Conservation (phyloP, 2,329 filamentous ascomycete genomes). For the Penicillium sp. region DNA sequence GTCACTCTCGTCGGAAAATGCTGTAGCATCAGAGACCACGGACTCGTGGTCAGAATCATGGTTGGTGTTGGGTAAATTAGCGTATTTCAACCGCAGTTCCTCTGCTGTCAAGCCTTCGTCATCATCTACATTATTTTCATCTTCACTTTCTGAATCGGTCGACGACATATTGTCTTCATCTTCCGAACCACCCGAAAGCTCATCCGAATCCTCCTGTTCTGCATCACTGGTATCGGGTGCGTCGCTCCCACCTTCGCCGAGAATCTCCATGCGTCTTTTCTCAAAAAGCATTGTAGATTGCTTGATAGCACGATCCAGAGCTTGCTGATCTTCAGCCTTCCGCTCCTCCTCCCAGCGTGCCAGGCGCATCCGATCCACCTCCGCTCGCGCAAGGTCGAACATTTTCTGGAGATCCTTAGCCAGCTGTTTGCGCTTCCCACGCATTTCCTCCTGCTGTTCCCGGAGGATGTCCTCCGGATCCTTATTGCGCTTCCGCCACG, state of each 20-base stretch:
- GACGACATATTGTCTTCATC: conserved; percentile 46
- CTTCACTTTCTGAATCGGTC: conserved; percentile 38
- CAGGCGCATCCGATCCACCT: conserved; percentile 50
- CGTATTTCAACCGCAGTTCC: conserved; percentile 42
- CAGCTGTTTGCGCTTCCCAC: conserved; percentile 62
- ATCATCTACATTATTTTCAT: conserved; percentile 32
- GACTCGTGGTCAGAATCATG: no score
- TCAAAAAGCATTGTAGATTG: conserved; percentile 46
- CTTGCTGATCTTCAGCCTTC: conserved; percentile 45
- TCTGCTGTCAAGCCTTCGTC: conserved; percentile 42
- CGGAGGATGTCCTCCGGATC: conserved; percentile 66
- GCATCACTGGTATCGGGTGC: no score
- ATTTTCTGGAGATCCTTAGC: conserved; percentile 55
- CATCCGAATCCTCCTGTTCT: no score
- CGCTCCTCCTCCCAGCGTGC: conserved; percentile 53
- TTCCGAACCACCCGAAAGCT: no score
- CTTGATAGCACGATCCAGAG: conserved; percentile 45
- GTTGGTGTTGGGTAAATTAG: conserved; percentile 29
- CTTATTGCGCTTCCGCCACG: conserved; percentile 37
- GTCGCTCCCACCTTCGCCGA: conserved; percentile 39
- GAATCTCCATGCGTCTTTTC: conserved; percentile 37
- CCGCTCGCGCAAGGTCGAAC: conserved; percentile 51
- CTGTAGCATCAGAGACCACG: no score
- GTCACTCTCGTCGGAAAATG: no score
- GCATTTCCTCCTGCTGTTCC: conserved; percentile 62